These are phyloP conservation scores for Cryptococcus amylolentus DNA, from an alignment of 1,284 basidiomycete genomes.

Conservation along the genomic window DNA sequence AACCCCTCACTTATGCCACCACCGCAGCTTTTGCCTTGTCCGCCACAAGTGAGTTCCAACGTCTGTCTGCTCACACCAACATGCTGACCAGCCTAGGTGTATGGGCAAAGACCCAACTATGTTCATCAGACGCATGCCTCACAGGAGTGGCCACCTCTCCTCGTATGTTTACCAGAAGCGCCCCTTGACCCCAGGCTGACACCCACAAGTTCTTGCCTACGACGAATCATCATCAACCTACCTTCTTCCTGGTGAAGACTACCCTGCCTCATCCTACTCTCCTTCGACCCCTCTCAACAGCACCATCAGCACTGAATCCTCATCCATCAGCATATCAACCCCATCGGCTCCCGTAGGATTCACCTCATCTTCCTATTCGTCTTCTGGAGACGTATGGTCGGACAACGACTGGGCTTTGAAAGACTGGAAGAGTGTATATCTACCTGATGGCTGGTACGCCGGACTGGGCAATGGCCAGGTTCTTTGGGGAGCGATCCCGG, in stretches of 20 bases:
- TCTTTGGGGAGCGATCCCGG: conserved; percentile 34
- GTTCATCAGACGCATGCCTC: conserved; percentile 21
- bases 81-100: conserved; percentile 3
- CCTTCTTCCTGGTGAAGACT: conserved; percentile 21
- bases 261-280: conserved; percentile 5
- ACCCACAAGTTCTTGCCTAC: conserved; percentile 12
- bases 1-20: conserved; percentile 1
- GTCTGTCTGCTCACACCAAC: too few species aligned
- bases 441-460: conserved; percentile 37
- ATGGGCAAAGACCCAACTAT: conserved; percentile 17
- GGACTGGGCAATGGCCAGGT: conserved; percentile 31
- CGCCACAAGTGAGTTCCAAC: neutral
- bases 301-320: conserved; percentile 7
- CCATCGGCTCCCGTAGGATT: conserved; percentile 28
- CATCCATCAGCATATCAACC: conserved; percentile 12
- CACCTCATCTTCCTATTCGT: conserved; percentile 10
- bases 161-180: conserved; percentile 12
- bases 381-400: conserved; percentile 2
- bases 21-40: conserved; percentile 7
- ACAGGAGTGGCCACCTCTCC: conserved; percentile 19
- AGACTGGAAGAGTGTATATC: conserved; percentile 25
- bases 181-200: neutral
- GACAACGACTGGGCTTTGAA: conserved; percentile 8
- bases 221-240: conserved; percentile 4
- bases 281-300: conserved; percentile 18